Evolutionary conservation across 2,329 filamentous ascomycete genomes (phyloP), one percentile per base, ranked within the genome.

Genomic region (Paecilomyces variotii): DNA sequence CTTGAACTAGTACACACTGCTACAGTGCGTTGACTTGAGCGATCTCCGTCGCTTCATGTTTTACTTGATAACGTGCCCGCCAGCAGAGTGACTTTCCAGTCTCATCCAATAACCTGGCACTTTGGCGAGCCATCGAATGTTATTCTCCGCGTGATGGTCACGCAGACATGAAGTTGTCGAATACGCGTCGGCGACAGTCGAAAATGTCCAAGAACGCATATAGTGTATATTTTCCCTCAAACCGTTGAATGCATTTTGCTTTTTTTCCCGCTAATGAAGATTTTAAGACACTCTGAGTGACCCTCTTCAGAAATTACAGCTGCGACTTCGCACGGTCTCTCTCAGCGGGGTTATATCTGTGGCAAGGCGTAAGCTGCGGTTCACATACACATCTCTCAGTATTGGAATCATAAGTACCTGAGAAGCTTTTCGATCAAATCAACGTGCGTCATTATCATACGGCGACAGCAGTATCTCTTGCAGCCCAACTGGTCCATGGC

Each of bases 381-480:
- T 28, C 54, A 45, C n/a, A n/a, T 45, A 45, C 14, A 19, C n/a
- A 45, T 7, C 5, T 9, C 39, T 24, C 19, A 45, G n/a, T 10
- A 7, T 45, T 14, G 19, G 39, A n/a, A 45, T 5, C 14, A 19
- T 45, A 19, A 19, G 67, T 87, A 96, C 90, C 93, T 90, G 65
- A 99, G 85, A 55, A 99, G 85, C 79, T 99, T 99, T 82, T 99
- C 94, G 68, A 99, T 97, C 62, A 99, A 82, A 75, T 99, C 94
- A 69, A 99, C 94, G 78, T 99, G 94, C 60, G 94, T 99, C 89
- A 99, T 97, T 76, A 99, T 87, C 94, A 99, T 99, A 71, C 94
- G 89, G 68, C 94, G 90, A 80, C 94, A 99, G 84, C 94, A 99
- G 81, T 99, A 99, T 67, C 94, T 86, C 78, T 91, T 93, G 71